Conservation (phyloP, 2,329 filamentous ascomycete genomes). For the Penicillium sp. region DNA sequence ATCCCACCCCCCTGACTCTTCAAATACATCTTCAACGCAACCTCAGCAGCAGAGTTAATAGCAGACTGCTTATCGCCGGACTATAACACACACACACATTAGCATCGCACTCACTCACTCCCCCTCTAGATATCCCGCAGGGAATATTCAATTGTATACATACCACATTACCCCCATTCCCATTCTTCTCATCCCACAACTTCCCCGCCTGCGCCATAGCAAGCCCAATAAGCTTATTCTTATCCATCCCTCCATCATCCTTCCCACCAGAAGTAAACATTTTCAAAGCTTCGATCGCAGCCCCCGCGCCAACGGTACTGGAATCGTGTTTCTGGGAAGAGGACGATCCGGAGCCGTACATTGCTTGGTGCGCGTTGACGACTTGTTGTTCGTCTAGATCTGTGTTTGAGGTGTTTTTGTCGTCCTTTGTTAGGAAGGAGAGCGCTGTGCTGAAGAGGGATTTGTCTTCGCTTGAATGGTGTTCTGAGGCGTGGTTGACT, state of each 20-base stretch:
- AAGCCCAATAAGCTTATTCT: constrained; percentile 77
- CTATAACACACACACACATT: constrained; percentile 19
- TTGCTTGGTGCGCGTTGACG: constrained; percentile 69
- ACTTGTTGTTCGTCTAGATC: constrained; percentile 64
- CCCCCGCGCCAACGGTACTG: constrained; percentile 42
- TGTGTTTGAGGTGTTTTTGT: too few relatives aligned
- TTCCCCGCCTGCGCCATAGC: constrained; percentile 86
- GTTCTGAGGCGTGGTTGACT: constrained; percentile 52
- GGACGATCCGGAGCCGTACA: constrained; percentile 55
- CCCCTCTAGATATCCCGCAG: too few relatives aligned
- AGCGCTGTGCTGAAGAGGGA: constrained; percentile 56
- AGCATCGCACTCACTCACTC: too few relatives aligned
- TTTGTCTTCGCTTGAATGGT: constrained; percentile 51
- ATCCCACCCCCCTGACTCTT: constrained; percentile 63
- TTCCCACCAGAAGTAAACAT: constrained; percentile 62
- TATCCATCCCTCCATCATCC: constrained; percentile 50
- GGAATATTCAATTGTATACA: too few relatives aligned
- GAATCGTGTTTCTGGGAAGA: constrained; percentile 44
- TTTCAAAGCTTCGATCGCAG: constrained; percentile 61
- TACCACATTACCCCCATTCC: constrained; percentile 52
- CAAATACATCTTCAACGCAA: constrained; percentile 87
- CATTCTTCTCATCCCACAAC: constrained; percentile 61
- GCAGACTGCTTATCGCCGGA: constrained; percentile 73
- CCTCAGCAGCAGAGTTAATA: constrained; percentile 74
- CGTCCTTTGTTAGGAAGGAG: constrained; percentile 51